A percentile compares a stretch with the other conserved stretches of the same genome.
These are phyloP conservation scores for Lentinus tigrinus DNA, from an alignment of 768 basidiomycete species.

Conservation along the genomic window DNA sequence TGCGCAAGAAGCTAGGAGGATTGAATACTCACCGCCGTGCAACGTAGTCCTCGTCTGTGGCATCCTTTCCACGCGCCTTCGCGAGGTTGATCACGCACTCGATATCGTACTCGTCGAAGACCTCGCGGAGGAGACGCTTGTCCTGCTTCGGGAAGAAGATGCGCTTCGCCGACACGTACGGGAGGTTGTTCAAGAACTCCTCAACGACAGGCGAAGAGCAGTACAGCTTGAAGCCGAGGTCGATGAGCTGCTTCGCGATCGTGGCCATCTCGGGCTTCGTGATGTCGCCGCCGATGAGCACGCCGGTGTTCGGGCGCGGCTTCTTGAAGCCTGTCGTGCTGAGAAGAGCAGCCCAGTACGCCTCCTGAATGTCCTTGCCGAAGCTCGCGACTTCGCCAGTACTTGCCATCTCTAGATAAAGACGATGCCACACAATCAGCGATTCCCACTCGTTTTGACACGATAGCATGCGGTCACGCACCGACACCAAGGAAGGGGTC, in stretches of 20 bases:
- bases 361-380: conserved; percentile 90
- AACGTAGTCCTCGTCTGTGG: conserved; percentile 93
- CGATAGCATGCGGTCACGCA: conserved; percentile 38
- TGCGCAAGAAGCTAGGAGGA: neutral
- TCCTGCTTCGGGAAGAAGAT: conserved; percentile 97
- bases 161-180: conserved; percentile 77
- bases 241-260: conserved; percentile 76
- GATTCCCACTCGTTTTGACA: neutral
- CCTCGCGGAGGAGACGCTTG: conserved; percentile 91
- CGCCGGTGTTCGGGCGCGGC: conserved; percentile 79
- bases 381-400: conserved; percentile 98
- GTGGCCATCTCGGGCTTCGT: conserved; percentile 81
- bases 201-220: conserved; percentile 82
- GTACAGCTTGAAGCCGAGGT: conserved; percentile 94
- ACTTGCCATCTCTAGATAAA: conserved; percentile 85
- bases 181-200: conserved; percentile 73
- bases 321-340: conserved; percentile 96
- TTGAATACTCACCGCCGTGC: conserved; percentile 68
- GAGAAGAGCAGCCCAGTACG: conserved; percentile 93
- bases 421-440: neutral
- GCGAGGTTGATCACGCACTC: conserved; percentile 94
- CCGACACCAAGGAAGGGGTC: conserved; percentile 97
- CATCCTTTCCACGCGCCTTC: conserved; percentile 68
- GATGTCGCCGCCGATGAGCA: conserved; percentile 90
- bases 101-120: conserved; percentile 93